Evolutionary conservation across 345 rosid species (phyloP), one percentile per base, ranked within the genome.

Genomic region (Syzygium aromaticum): DNA sequence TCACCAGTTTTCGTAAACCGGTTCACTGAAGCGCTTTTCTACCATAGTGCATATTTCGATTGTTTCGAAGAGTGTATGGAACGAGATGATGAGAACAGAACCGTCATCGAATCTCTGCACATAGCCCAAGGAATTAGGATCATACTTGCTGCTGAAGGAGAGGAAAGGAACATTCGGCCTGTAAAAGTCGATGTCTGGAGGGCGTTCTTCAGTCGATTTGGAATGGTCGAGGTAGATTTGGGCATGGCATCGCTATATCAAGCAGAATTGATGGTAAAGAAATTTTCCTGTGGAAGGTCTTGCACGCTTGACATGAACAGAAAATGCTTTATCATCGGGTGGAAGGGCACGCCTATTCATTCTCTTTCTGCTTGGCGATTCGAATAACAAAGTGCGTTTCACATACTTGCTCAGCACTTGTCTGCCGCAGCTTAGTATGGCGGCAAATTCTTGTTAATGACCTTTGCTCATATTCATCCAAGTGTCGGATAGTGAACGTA

Each of bases 111-210:
- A 38, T 25, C 80, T 14, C 1, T 43, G 19, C 84, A 51, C 82
- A 43, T 86, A 7, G 80, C 85, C 5, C 84, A 87, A 23, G 91
- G 30, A 33, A 84, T 88, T 51, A 88, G 87, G 87, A 88, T 25
- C 25, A 86, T 86, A 8, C 85, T 91, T 84, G 93, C 91, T 1
- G 56, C 8, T 28, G 91, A 90, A 85, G 92, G 90, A 9, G 91
- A 89, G 30, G 90, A 90, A 14, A 89, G 93, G 87, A 63, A 9
- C 40, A 43, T 87, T 2, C 64, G 90, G 77, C 19, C 49, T 2
- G 88, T 90, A 88, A 91, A 89, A 73, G 56, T 89, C 38, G 90
- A 88, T 51, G 88, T 78, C 28, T 89, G 92, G 92, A 87, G 92
- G 86, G 77, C 86, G 7, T 90, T 86, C 49, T 89, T 91, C 4